Conservation (phyloP, 306 rosid genomes). For the Medicago truncatula region MtrunA17r5.0-ANR NC_053047.1:12174001-12174500, state of each 20-base stretch:
- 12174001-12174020: conserved; percentile 90
- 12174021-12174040: conserved; percentile 76
- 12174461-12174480: conserved; percentile 61
- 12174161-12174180: conserved; percentile 77
- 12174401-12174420: conserved; percentile 85
- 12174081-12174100: conserved; percentile 67
- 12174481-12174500: conserved; percentile 74
- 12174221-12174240: conserved; percentile 49
- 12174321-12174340: conserved; percentile 86
- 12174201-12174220: conserved; percentile 58
- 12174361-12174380: conserved; percentile 74
- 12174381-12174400: conserved; percentile 71
- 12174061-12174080: conserved; percentile 65
- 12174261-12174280: background rate
- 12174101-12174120: background rate
- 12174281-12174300: conserved; percentile 4
- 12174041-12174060: conserved; percentile 75
- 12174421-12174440: conserved; percentile 79
- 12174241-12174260: background rate
- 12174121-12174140: background rate
- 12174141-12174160: conserved; percentile 29
- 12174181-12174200: conserved; percentile 64
- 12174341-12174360: conserved; percentile 83
- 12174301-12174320: conserved; percentile 58
- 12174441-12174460: conserved; percentile 73